These are phyloP conservation scores for Amaranthus cruentus DNA, from an alignment of 148 eudicot species.

Conservation along the genomic window DNA sequence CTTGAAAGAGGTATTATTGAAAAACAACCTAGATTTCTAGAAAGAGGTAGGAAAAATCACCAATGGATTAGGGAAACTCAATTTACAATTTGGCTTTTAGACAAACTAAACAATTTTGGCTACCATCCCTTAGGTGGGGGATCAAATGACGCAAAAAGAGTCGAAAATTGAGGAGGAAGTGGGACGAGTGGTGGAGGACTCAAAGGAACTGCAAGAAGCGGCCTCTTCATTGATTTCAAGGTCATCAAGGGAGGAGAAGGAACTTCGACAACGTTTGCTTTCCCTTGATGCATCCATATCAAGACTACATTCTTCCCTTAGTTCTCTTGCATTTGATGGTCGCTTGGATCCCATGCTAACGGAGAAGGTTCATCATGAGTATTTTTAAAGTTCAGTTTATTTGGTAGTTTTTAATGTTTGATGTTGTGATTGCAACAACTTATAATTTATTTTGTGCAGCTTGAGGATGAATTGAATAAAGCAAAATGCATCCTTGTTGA, in stretches of 20 bases:
- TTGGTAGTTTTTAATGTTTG: slow-evolving; percentile 5
- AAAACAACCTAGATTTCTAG: too few relatives aligned
- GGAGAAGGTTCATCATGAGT: slow-evolving; percentile 44
- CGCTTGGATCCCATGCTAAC: slow-evolving; percentile 47
- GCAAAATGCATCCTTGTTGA: slow-evolving; percentile 69
- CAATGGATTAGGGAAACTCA: too few relatives aligned
- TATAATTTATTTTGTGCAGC: slow-evolving; percentile 30
- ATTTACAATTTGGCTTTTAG: too few relatives aligned
- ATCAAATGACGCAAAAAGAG: slow-evolving; percentile 22
- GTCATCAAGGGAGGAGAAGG: slow-evolving; percentile 58
- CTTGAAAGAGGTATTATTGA: too few relatives aligned
- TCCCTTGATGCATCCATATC: slow-evolving; percentile 51
- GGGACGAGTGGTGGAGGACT: slow-evolving; percentile 47
- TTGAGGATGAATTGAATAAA: slow-evolving; percentile 73
- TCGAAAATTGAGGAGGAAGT: slow-evolving; percentile 46
- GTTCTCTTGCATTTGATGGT: slow-evolving; percentile 26
- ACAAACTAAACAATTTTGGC: background rate
- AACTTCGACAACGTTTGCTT: slow-evolving; percentile 56
- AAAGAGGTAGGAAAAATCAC: too few relatives aligned
- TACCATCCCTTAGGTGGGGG: slow-evolving; percentile 15
- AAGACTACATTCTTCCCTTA: slow-evolving; percentile 42
- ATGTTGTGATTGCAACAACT: background rate
- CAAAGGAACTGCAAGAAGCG: slow-evolving; percentile 79
- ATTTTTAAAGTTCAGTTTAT: background rate
- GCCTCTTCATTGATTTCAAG: slow-evolving; percentile 59